Base-by-base conservation (phyloP, 768 basidiomycete species). In the Thelephora aurantiotincta region DNA sequence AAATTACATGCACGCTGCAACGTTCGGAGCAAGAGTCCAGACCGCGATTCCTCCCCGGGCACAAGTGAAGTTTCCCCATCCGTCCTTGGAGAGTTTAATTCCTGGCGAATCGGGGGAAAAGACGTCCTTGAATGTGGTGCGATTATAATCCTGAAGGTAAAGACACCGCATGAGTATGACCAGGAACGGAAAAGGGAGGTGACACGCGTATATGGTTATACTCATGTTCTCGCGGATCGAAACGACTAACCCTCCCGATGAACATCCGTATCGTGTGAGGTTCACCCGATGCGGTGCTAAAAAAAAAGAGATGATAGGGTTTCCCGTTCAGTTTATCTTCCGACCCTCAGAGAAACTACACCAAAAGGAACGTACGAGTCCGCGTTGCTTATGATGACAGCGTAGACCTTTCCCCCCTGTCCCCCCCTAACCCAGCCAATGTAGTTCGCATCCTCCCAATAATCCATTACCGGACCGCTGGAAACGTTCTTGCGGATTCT, bases 341-440 rank as follows among this genome's bases (percentile, higher is more conserved):
- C 16, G 11, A 13, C 36, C 14, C 16, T 30, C 14, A 16, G 30
- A 33, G 6, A 33, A 48, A n/a, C n/a, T 43, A 44, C 34, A 38
- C 44, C 30, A 23, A 7, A 26, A 11, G 42, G 13, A 30, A 47
- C 49, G n/a, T 22, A 50, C 50, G 37, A 30, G 33, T 37, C 36
- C n/a, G 46, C 43, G 33, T 86, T 87, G 59, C 81, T 83, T 11
- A 88, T 57, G 14, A 88, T 60, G 1, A 89, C 85, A 1, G 67
- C 82, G 51, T 86, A 89, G 11, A 83, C 85, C 11, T 60, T 53
- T 56, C 71, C 73, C 36, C 59, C 54, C 9, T 79, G 66, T 11
- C 88, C 88, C 60, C 65, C 64, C 37, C 87, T 74, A 48, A 83
- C 77, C 54, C 85, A 90, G 16, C 83, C 88, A 55, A 90, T 77